A percentile compares a stretch with the other conserved stretches of the same genome.
These are phyloP conservation scores for Eucalyptus cladocalyx DNA, from an alignment of 345 rosid genomes.

Conservation along the genomic window DNA sequence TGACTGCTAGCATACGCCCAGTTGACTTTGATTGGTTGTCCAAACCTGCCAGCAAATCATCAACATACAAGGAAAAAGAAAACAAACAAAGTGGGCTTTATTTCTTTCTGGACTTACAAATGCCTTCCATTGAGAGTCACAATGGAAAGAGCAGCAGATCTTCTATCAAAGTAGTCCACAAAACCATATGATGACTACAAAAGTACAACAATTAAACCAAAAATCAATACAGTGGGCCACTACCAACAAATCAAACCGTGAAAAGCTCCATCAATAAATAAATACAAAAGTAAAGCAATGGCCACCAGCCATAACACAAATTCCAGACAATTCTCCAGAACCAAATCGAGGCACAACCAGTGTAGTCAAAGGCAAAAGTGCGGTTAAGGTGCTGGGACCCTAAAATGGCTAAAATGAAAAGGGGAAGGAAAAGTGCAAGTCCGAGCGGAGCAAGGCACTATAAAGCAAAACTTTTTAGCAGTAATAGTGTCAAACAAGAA, in stretches of 20 bases:
- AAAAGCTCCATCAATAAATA: background rate
- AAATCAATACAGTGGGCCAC: background rate
- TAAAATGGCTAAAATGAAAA: background rate
- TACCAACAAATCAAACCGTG: background rate
- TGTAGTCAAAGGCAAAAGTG: background rate
- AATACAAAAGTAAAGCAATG: background rate
- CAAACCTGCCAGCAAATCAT: slow-evolving; percentile 46
- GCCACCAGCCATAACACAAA: background rate
- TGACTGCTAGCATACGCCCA: slow-evolving; percentile 99
- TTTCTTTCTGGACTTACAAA: slow-evolving; percentile 33
- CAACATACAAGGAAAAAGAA: background rate
- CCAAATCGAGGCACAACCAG: background rate
- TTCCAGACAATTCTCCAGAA: background rate
- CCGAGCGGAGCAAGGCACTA: background rate
- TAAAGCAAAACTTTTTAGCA: background rate
- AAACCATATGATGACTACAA: slow-evolving; percentile 89
- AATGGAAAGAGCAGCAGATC: slow-evolving; percentile 82
- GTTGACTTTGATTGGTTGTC: slow-evolving; percentile 98
- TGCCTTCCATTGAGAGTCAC: slow-evolving; percentile 79
- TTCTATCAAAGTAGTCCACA: slow-evolving; percentile 82
- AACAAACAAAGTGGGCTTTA: background rate
- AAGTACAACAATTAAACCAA: background rate
- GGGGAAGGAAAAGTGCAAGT: background rate
- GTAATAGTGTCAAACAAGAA: background rate
- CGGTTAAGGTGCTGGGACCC: background rate